Base-by-base conservation (phyloP, 441 rosid genomes). In the Populus hybrid region DNA sequence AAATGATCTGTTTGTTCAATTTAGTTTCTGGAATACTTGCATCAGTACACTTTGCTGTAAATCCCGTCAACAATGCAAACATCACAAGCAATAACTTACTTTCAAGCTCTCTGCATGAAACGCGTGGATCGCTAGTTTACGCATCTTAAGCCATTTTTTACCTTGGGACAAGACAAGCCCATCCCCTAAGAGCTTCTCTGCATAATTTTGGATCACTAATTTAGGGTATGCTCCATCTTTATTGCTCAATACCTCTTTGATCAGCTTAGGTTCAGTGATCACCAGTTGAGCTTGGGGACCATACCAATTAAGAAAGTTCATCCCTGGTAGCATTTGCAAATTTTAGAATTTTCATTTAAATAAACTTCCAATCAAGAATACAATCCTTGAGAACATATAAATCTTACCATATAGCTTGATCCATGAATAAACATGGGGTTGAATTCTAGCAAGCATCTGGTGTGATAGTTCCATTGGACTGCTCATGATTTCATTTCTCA, bases 81-180 rank as follows among this genome's bases (percentile, higher is more conserved):
- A 14, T 2, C 34, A 67, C 9, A 21, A 75, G 7, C 12, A 36
- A 19, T 28, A 59, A 63, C 46, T 74, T 71, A 84, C 86, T 76
- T 79, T 87, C 76, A 83, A 79, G 82, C 78, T 66, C 26, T 83
- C 85, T 19, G 76, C 76, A 67, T 83, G 86, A 78, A 87, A 87
- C 24, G 85, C 84, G n/a, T 84, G 78, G 75, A 84, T 83, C 34
- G 86, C 87, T 23, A 86, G 76, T 72, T 82, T 84, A 21, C 86
- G 80, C 24, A 30, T 69, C 67, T 74, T 84, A 2, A 4, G 59
- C 86, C 88, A 87, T 76, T 86, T 88, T 67, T 75, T 82, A 14
- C 83, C 86, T 69, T 5, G 26, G 18, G 83, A 28, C 2, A 82
- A 32, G 3, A 79, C 75, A 2, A 84, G 79, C 18, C 90, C 90